phyloP scores from a whole-genome alignment of 768 basidiomycete genomes.

The Multifurca ochricompacta region DNA sequence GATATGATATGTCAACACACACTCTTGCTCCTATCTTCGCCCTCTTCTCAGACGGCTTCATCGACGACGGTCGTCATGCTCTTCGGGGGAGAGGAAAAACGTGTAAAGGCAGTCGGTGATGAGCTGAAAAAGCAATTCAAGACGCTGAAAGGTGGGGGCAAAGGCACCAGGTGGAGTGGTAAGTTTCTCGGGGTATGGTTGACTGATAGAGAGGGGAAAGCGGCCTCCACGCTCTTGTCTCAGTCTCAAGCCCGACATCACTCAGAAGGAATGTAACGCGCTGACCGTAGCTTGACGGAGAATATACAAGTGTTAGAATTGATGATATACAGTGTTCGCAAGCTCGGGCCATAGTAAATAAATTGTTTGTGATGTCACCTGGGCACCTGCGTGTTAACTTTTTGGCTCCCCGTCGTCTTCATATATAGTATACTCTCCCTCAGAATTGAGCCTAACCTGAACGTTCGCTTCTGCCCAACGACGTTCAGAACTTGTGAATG shows the following conservation, averaged over 20 bases:
- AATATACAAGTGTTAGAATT: constrained; percentile 8
- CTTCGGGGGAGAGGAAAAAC: constrained; percentile 50
- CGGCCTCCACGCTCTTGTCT: constrained; percentile 24
- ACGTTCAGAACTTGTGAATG: background rate
- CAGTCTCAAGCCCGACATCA: background rate
- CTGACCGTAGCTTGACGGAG: background rate
- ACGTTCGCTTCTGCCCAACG: constrained; percentile 9
- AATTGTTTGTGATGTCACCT: background rate
- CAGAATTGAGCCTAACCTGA: constrained; percentile 17
- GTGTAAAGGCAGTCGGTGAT: constrained; percentile 53
- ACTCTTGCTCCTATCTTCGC: constrained; percentile 54
- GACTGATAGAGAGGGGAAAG: constrained; percentile 35
- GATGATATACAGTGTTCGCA: constrained; percentile 6
- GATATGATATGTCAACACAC: constrained; percentile 29
- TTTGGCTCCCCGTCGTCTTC: constrained; percentile 9
- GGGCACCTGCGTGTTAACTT: background rate
- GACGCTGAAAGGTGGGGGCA: constrained; percentile 70
- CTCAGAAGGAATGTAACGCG: background rate
- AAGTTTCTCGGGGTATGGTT: constrained; percentile 63
- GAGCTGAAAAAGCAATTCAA: constrained; percentile 45
- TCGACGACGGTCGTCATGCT: constrained; percentile 52
- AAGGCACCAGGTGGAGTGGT: constrained; percentile 69
- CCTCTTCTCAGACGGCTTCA: constrained; percentile 43
- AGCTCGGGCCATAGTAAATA: background rate
- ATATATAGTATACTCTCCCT: constrained; percentile 18